Conservation (phyloP, 148 eudicot genomes). For the Chenopodium album region DNA sequence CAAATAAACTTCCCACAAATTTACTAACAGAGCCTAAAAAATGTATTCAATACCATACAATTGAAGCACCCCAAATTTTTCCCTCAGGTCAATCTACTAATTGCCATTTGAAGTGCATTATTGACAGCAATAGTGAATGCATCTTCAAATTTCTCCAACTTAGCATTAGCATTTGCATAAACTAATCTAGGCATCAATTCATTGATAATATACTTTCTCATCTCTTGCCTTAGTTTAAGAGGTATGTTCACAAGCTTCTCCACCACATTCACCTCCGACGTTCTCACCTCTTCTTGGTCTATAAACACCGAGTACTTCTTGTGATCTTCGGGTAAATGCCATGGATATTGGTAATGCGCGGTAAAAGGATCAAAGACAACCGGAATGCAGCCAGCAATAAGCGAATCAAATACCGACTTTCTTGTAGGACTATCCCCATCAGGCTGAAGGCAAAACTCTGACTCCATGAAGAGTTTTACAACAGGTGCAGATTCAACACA, state of each 20-base stretch:
- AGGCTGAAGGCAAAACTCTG: slow-evolving; percentile 85
- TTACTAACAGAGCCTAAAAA: neutral
- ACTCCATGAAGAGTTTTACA: slow-evolving; percentile 50
- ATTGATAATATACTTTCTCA: slow-evolving; percentile 69
- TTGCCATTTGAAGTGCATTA: slow-evolving; percentile 50
- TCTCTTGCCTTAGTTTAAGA: slow-evolving; percentile 44
- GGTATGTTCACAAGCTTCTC: slow-evolving; percentile 52
- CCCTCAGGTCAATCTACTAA: slow-evolving; percentile 36
- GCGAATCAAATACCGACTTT: slow-evolving; percentile 76
- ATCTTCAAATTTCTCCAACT: slow-evolving; percentile 60
- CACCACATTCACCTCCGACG: slow-evolving; percentile 46
- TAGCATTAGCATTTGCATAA: slow-evolving; percentile 59
- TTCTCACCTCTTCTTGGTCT: slow-evolving; percentile 52
- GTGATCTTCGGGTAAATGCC: slow-evolving; percentile 74
- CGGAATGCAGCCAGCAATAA: slow-evolving; percentile 76
- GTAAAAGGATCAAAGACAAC: slow-evolving; percentile 70
- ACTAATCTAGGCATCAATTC: slow-evolving; percentile 71
- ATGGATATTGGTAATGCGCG: slow-evolving; percentile 77
- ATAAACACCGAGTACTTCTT: slow-evolving; percentile 60
- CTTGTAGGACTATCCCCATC: slow-evolving; percentile 78
- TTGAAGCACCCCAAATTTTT: neutral
- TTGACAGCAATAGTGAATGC: slow-evolving; percentile 63
- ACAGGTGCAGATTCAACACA: slow-evolving; percentile 49
- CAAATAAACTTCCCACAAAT: no score
- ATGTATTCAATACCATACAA: neutral